Evolutionary conservation across 192 early-diverging fungal genomes (phyloP), one percentile per base, ranked within the genome.

Genomic region (Physocladia obscura): DNA sequence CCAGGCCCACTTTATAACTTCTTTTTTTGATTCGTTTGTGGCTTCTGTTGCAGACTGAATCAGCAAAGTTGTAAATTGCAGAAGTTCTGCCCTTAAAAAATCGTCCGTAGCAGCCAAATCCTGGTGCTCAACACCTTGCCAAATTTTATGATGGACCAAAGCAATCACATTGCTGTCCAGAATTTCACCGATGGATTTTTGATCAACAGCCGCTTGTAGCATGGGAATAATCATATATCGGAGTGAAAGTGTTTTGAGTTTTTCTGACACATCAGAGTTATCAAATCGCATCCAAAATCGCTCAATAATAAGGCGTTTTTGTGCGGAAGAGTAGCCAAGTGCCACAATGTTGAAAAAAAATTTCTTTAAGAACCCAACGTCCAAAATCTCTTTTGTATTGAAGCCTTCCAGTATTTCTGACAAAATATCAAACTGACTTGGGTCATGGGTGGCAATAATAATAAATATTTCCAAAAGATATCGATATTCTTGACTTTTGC

Each of bases 31-130:
- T 21, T 68, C 65, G 74, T 93, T 94, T 30, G 89, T 82, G 37
- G 82, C 75, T 57, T 95, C 93, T 13, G 84, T 87, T 0, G 90
- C 91, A 71, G 90, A 88, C 65, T 94, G 92, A 0, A 96, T 82
- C 47, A 98, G 82, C 35, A 97, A 82, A 0, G 94, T 86, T 0
- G 94, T 93, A 69, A 98, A 85, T 77, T 98, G 97, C 19, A 99
- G 81, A 17, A 98, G 78, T 78, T 98, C 97, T 24, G 97, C 74
- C 44, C 74, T 71, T 49, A 85, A 69, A 27, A 61, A 62, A 48
- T 84, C 82, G 29, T 76, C 71, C 40, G 60, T 15, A n/a, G 62
- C 52, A 5, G 40, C 13, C 1, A 68, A 19, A 19, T 68, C 65
- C 8, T 68, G 64, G 2, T 69, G 27, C 13, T 54, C 63, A 17